These are phyloP conservation scores for Magnusiomyces fungicola DNA, from an alignment of 1,139 yeast genomes.

Conservation along the genomic window DNA sequence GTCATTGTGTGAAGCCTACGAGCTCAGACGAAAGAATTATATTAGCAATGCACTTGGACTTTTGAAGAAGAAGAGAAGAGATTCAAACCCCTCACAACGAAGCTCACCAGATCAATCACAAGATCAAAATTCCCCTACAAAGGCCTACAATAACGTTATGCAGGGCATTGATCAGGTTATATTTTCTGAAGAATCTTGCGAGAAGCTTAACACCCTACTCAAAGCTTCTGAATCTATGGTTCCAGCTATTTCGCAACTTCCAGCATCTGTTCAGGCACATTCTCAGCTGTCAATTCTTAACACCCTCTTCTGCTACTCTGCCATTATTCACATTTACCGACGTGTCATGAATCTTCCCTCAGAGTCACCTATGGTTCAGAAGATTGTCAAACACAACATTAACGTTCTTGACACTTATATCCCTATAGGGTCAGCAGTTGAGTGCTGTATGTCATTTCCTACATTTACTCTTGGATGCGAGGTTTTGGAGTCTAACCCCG, in stretches of 20 bases:
- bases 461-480: constrained; percentile 52
- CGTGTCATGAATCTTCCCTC: constrained; percentile 43
- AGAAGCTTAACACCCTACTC: background rate
- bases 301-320: constrained; percentile 44
- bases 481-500: constrained; percentile 32
- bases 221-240: background rate
- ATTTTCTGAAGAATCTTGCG: background rate
- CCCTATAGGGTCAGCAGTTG: constrained; percentile 43
- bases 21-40: constrained; percentile 18
- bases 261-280: constrained; percentile 26
- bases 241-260: constrained; percentile 6
- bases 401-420: constrained; percentile 35
- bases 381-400: constrained; percentile 38
- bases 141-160: background rate
- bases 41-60: constrained; percentile 12
- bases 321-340: constrained; percentile 45
- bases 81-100: constrained; percentile 2
- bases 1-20: constrained; percentile 21
- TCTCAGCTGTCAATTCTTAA: constrained; percentile 43
- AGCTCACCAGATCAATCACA: background rate
- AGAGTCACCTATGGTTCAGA: constrained; percentile 40
- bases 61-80: constrained; percentile 3
- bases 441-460: constrained; percentile 47
- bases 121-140: background rate
- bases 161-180: constrained; percentile 2